A percentile compares a stretch with the other conserved stretches of the same genome.
phyloP scores from a whole-genome alignment of 2,329 filamentous ascomycete genomes.

The Triangularia verruculosa region DNA sequence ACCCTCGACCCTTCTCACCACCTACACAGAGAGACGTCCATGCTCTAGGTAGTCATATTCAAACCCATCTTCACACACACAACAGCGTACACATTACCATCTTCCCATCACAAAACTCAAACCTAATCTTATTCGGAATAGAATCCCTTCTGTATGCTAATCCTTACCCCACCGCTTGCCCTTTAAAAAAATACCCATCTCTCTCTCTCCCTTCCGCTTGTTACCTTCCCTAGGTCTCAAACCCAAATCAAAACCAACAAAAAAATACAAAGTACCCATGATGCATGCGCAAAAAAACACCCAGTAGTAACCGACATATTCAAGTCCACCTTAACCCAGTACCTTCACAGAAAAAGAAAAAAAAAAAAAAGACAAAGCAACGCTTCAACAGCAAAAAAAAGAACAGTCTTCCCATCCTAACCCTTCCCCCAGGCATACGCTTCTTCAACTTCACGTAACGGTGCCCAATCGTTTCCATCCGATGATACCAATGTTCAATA shows the following conservation, averaged over 20 bases:
- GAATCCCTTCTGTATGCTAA: background rate
- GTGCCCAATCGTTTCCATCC: too few species aligned
- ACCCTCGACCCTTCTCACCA: too few species aligned
- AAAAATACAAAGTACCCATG: background rate
- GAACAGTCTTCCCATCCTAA: background rate
- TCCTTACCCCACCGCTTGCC: background rate
- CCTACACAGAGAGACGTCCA: too few species aligned
- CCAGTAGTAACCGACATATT: background rate
- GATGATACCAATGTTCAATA: too few species aligned
- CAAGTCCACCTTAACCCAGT: background rate
- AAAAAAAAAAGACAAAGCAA: background rate
- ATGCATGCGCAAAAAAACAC: background rate
- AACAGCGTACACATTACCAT: too few species aligned
- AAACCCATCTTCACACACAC: too few species aligned
- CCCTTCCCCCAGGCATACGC: background rate
- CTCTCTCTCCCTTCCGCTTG: too few species aligned
- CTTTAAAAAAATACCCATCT: background rate
- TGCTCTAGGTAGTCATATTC: too few species aligned
- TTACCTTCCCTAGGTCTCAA: too few species aligned
- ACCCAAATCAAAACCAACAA: background rate
- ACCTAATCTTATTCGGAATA: too few species aligned
- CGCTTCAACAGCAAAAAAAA: background rate
- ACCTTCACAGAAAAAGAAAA: background rate
- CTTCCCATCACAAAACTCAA: too few species aligned
- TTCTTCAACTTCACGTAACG: too few species aligned